Percentiles rank a stretch among this genome's conserved stretches.
Conservation (phyloP, 345 rosid species). For the Populus pruinosa region DNA sequence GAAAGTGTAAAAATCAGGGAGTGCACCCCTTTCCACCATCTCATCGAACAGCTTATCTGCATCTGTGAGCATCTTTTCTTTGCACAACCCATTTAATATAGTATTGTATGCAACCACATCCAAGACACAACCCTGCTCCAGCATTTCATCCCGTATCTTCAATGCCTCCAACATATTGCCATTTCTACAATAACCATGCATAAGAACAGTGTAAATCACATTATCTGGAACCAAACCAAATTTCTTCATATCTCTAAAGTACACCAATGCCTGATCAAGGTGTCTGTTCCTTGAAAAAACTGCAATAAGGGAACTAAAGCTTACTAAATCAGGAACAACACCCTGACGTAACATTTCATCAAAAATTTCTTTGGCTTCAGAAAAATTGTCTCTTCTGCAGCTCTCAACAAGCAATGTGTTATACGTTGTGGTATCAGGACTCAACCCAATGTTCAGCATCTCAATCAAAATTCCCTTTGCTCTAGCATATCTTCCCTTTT, state of each 20-base stretch:
- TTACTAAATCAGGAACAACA: slow-evolving; percentile 62
- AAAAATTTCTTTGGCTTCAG: slow-evolving; percentile 52
- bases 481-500: slow-evolving; percentile 41
- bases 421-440: slow-evolving; percentile 62
- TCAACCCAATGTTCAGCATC: slow-evolving; percentile 52
- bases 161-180: slow-evolving; percentile 56
- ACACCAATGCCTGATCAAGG: slow-evolving; percentile 50
- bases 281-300: slow-evolving; percentile 43
- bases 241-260: slow-evolving; percentile 48
- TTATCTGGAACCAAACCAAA: slow-evolving; percentile 60
- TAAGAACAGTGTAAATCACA: slow-evolving; percentile 70
- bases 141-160: slow-evolving; percentile 64
- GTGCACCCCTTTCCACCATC: slow-evolving; percentile 57
- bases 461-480: slow-evolving; percentile 61
- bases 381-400: slow-evolving; percentile 50
- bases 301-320: slow-evolving; percentile 58
- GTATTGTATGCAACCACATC: slow-evolving; percentile 76
- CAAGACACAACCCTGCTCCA: slow-evolving; percentile 59
- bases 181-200: slow-evolving; percentile 64
- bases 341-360: slow-evolving; percentile 44
- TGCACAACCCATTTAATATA: slow-evolving; percentile 72
- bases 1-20: slow-evolving; percentile 70
- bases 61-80: slow-evolving; percentile 56
- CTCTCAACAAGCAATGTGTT: slow-evolving; percentile 65
- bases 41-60: slow-evolving; percentile 63